Base-by-base conservation (phyloP, 306 rosid genomes). In the Ormosia emarginata region DNA sequence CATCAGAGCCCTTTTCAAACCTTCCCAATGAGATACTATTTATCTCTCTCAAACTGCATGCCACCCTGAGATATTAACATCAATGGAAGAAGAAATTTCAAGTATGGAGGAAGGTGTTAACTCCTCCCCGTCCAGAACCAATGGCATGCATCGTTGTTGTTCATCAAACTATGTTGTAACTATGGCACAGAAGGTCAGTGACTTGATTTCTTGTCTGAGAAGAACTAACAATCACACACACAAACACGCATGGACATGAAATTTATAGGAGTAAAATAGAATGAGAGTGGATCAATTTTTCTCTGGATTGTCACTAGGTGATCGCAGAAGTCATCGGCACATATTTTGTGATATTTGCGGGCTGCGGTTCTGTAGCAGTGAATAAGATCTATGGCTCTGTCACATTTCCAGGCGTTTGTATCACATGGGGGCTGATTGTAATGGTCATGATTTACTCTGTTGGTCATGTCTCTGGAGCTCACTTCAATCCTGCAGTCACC, bases 401-500 rank as follows among this genome's bases (percentile, higher is more conserved):
- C 0, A 70, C 86, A 3, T 79, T 77, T 11, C 68, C 88, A 5
- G 86, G 83, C 4, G 0, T 83, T 17, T 71, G 79, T 65, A 43
- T 78, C 9, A 83, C 86, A 52, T 83, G 86, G 80, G 92, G 91
- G 1, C 61, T 90, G 10, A 93, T 86, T 0, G 89, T 85, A 79
- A 82, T 85, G 89, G 78, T 41, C 9, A 87, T 85, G 84, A 15
- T 79, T 58, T 59, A 83, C 10, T 55, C 90, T 3, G 49, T 52
- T 2, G 81, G 84, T 47, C 94, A 92, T 86, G 75, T 90, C 79
- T 92, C 92, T 7, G 87, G 91, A 6, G 94, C 88, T 6, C 92
- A 90, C 79, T 80, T 92, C 2, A 92, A 90, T 76, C 95, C 92
- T 4, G 85, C 92, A 0, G 87, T 90, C 12, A 90, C 93, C 32